Evolutionary conservation across 257 asterid genomes (phyloP), one percentile per base, ranked within the genome.

Genomic region (Solanum sejunctum): DNA sequence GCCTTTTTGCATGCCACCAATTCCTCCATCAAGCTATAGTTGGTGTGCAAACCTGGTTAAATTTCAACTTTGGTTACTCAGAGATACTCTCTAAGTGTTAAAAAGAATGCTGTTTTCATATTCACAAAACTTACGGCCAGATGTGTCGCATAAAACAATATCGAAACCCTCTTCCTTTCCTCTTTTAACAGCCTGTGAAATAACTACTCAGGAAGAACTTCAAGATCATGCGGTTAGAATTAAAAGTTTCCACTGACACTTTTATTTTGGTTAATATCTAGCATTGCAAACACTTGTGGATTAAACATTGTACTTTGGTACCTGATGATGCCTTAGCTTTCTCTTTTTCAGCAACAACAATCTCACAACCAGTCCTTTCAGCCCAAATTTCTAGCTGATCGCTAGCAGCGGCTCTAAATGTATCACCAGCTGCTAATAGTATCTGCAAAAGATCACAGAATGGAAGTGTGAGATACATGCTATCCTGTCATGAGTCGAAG

Each of bases 361-460:
- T 97, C 91, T 97, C 99, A 86, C 99, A 97, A 28, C 91, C 95
- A 13, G 96, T 91, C 88, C 99, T 92, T 89, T 97, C 95, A 23
- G 99, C 98, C 98, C 99, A 95, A 92, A 97, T 92, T 91, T 93
- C 98, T 83, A 95, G 81, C 72, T 95, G 99, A 85, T 97, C 98
- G 32, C 97, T 93, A 57, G 98, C 99, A 86, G 99, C 99, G 61
- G 99, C 99, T 91, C 98, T 93, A 90, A 95, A 97, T 39, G 98
- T 97, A 88, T 97, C 99, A 73, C 98, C 99, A 57, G 99, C 98
- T 43, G 98, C 99, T 91, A 97, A 88, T 89, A 97, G 85, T 85
- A 94, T 92, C 99, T 97, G 78, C 58, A 60, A 3, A 80, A 85
- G 57, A 82, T 23, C 54, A 66, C 85, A 84, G 77, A 20, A 21